Evolutionary conservation across 306 rosid genomes (phyloP), one percentile per base, ranked within the genome.

Genomic region (Vigna nakashimae): DNA sequence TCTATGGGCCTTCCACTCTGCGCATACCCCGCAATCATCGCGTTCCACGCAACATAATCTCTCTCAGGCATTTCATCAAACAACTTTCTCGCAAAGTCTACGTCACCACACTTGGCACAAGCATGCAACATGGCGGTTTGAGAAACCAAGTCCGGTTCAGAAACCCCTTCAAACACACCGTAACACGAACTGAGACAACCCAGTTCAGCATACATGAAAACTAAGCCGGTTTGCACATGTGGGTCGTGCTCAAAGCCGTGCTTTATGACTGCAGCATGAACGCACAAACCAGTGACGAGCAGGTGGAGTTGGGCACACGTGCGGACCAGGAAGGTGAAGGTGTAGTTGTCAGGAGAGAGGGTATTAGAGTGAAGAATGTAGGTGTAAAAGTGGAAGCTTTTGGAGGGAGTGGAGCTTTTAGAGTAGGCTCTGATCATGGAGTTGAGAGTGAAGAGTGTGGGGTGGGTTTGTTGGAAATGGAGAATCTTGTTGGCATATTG

Each of bases 371-470:
- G 71, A 20, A 84, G 84, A 76, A 89, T 87, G 45, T 57, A 24
- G 65, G 57, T 52, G 85, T 80, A 92, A 14, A 88, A 85, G 4
- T 74, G 53, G 63, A 88, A 87, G 74, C 93, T 85, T 73, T 65
- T 73, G 9, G 55, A 67, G 7, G 94, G 97, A 4, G 81, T 70
- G 58, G 89, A 43, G 83, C 85, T 79, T 42, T 81, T 92, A 73
- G 91, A 92, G 45, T 79, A 83, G 50, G 89, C 90, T 66, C 92
- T 87, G 82, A 90, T 90, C 85, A 90, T 76, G 80, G 93, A 87
- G 86, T 92, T 90, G 79, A 92, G 66, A 51, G 91, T 9, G 46
- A 86, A 87, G 79, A 87, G 82, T 24, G 82, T 82, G 49, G 90
- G 90, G 76, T 40, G 22, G 30, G 73, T 8, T 46, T 77, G 76